Evolutionary conservation across 2,329 filamentous ascomycete species (phyloP), one percentile per base, ranked within the genome.

Genomic region (Macrophomina pseudophaseolina): DNA sequence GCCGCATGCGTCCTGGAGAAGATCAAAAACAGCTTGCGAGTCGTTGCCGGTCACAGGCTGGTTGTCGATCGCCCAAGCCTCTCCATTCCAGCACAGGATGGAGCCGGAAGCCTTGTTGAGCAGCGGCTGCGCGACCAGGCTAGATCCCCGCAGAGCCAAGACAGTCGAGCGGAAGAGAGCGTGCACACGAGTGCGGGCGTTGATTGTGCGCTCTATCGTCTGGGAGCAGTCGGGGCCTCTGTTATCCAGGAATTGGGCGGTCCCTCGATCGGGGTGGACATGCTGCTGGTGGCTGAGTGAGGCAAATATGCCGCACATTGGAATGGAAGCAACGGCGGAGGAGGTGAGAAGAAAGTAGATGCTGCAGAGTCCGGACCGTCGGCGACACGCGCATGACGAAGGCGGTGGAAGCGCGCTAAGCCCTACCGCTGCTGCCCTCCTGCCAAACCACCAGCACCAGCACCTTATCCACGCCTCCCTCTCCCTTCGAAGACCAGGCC

Each of bases 1-100:
- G 30, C n/a, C 18, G 33, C 66, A 72, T 5, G 72, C 72, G 16
- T 72, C 62, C 4, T 84, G 73, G 56, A 97, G 82, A 44, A 86
- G 74, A 40, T 83, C 74, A 73, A 94, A 89, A 18, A 98, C 82
- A 6, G 82, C 80, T 72, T 90, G 85, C 3, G 91, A 91, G 78
- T 99, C 95, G 74, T 97, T 97, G 66, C 88, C 91, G 48, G 74
- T 67, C n/a, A 97, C 82, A 1, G 77, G 72, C 9, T 84, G 72
- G 40, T 84, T 84, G 8, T 79, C 80, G 59, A 97, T 84, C 66
- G 86, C 90, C 95, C 95, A 99, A 1, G 93, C 94, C 76, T 99
- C 95, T 51, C 95, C 95, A 74, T 99, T 99, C 95, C 95, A 99
- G 84, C 94, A 97, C 2, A 99, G 83, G 0, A 92, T 82, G 0